Evolutionary conservation across 805 yeast species (phyloP).

Genomic region (Yarrowia sp.): DNA sequence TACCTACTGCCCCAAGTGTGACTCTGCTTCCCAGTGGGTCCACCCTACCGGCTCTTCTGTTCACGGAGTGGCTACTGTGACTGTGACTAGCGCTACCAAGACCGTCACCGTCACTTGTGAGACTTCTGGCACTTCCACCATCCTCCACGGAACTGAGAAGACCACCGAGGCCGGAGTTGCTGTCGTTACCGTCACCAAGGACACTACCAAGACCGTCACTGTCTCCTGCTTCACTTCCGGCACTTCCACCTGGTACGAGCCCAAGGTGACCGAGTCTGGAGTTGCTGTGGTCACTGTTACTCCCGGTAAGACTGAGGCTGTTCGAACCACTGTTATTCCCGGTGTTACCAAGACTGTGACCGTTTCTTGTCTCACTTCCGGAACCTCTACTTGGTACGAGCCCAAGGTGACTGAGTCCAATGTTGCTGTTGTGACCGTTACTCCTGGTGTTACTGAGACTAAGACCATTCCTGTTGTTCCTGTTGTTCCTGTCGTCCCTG

Average conservation of each 20-base stretch:
- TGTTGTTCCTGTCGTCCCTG: not conserved
- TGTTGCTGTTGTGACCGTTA: not conserved
- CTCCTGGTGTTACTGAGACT: not conserved
- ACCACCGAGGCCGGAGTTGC: constrained; percentile 14
- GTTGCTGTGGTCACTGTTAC: constrained; percentile 7
- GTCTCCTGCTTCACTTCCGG: constrained; percentile 15
- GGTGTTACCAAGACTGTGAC: constrained; percentile 16
- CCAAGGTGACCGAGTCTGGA: constrained; percentile 4
- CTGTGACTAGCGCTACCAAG: constrained; percentile 1
- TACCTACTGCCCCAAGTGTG: constrained; percentile 10
- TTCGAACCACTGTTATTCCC: not conserved
- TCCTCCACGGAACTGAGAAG: not conserved
- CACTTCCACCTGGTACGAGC: constrained; percentile 7
- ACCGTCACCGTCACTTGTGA: constrained; percentile 15
- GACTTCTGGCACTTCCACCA: not conserved
- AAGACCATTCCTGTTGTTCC: not conserved
- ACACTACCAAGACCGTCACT: constrained; percentile 3
- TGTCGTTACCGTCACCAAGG: not conserved
- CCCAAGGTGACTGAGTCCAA: constrained; percentile 12
- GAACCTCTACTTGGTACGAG: constrained; percentile 13
- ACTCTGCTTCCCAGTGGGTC: not conserved
- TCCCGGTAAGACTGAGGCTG: not conserved
- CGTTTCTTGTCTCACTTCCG: not conserved
- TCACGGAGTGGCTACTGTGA: not conserved
- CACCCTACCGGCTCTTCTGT: not conserved